These are phyloP conservation scores for Exserohilum turcica DNA, from an alignment of 2,329 filamentous ascomycete genomes.

Conservation along the genomic window DNA sequence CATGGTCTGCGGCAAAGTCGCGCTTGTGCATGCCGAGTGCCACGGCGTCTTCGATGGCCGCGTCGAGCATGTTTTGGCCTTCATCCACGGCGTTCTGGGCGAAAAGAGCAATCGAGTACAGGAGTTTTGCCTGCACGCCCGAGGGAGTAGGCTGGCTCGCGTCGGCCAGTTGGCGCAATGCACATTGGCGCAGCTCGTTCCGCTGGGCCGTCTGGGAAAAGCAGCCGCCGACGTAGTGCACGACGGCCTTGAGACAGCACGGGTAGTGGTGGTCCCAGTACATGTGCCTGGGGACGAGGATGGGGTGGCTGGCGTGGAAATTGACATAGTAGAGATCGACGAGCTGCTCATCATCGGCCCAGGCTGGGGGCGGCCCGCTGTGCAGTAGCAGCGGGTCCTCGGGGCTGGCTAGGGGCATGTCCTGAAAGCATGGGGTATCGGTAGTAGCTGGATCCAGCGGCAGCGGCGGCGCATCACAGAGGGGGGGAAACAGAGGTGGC, in stretches of 20 bases:
- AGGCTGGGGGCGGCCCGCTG: background rate
- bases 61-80: conserved; percentile 66
- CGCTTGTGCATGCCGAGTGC: conserved; percentile 74
- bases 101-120: conserved; percentile 75
- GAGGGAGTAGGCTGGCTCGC: conserved; percentile 47
- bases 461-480: background rate
- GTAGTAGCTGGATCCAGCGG: background rate
- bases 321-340: conserved; percentile 57
- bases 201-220: conserved; percentile 51
- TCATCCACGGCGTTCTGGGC: conserved; percentile 70
- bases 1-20: conserved; percentile 66
- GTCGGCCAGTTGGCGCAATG: conserved; percentile 14
- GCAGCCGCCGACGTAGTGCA: conserved; percentile 59
- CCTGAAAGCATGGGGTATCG: background rate
- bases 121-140: conserved; percentile 73
- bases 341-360: conserved; percentile 35
- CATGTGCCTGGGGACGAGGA: conserved; percentile 54
- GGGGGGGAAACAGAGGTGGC: background rate
- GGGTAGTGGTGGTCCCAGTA: conserved; percentile 44
- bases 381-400: conserved; percentile 1
- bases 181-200: conserved; percentile 42
- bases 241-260: conserved; percentile 54
- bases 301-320: conserved; percentile 59
- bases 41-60: conserved; percentile 72
- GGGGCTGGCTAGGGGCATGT: background rate